Base-by-base conservation (phyloP, 148 eudicot species). In the Rhododendron molle region DNA sequence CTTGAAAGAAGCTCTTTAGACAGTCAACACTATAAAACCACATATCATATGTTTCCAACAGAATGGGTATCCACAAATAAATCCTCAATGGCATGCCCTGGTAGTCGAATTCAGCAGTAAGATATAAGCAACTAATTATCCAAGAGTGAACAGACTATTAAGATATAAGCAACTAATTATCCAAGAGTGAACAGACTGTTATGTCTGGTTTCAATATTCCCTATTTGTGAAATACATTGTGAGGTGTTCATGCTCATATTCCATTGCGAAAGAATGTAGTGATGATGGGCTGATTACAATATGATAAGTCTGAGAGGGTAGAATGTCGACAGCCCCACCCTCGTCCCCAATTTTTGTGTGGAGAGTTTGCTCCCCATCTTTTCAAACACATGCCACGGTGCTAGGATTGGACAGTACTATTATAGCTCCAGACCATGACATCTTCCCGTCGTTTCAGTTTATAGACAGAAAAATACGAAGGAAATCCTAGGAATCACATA, bases 381-480 rank as follows among this genome's bases (percentile, higher is more conserved):
- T 71, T 30, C 34, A 30, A 71, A 71, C 38, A 10, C 74, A 71
- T 71, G 73, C 34, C 34, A 26, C 16, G 3, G 32, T 3, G 30
- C 73, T 58, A 58, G 65, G 65, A 58, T 6, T 20, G 34, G 72
- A 67, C 9, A 67, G 73, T 30, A 67, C 73, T 18, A 18, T 58
- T 58, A 58, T 20, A 58, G n/a, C 65, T 20, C 30, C 28, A 62
- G 30, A 62, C 30, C 71, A 62, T 62, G 28, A 62, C 78, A 7
- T 36, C 43, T 15, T 47, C 56, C 58, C 2, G 7, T 77, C 36
- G 13, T 47, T 78, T 4, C 12, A 80, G 47, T 20, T 72, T 1
- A 34, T 44, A 47, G n/a, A 30, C 12, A 28, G 32, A 81, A 78
- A 34, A 38, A 88, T 82, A 82, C 50, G n/a, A 76, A 60, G 16